These are phyloP conservation scores for Tolypocladium ophioglossoides DNA, from an alignment of 2,329 filamentous ascomycete species.

Conservation along the genomic window DNA sequence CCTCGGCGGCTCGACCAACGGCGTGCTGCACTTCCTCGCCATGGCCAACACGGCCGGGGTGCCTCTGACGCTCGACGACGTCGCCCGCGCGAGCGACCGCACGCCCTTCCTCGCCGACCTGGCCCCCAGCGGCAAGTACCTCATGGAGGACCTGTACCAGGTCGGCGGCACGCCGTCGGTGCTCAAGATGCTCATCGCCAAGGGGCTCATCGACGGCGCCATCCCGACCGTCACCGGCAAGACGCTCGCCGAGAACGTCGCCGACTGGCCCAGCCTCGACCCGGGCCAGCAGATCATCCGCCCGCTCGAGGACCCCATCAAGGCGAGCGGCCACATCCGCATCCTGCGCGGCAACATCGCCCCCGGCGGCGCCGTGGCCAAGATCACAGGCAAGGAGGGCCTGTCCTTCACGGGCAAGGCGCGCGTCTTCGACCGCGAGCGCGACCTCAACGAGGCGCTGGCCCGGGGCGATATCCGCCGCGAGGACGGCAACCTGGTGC, in stretches of 20 bases:
- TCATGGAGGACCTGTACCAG: slow-evolving; percentile 80
- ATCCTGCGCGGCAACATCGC: slow-evolving; percentile 82
- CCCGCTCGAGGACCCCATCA: slow-evolving; percentile 62
- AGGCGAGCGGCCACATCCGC: slow-evolving; percentile 75
- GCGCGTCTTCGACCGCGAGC: slow-evolving; percentile 78
- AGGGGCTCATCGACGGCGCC: slow-evolving; percentile 62
- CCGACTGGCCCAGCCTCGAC: slow-evolving; percentile 63
- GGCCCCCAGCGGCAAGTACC: slow-evolving; percentile 72
- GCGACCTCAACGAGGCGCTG: slow-evolving; percentile 65
- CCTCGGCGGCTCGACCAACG: slow-evolving; percentile 83
- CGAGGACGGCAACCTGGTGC: slow-evolving; percentile 64
- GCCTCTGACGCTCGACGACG: slow-evolving; percentile 66
- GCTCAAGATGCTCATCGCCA: slow-evolving; percentile 73
- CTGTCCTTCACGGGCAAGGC: slow-evolving; percentile 71
- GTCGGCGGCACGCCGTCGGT: slow-evolving; percentile 80
- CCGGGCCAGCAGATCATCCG: slow-evolving; percentile 82
- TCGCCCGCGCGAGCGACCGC: slow-evolving; percentile 70
- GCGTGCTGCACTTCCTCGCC: slow-evolving; percentile 78
- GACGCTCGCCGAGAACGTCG: slow-evolving; percentile 73
- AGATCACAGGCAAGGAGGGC: slow-evolving; percentile 95
- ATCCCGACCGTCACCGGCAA: slow-evolving; percentile 78
- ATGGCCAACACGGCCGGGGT: slow-evolving; percentile 83
- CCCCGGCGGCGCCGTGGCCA: slow-evolving; percentile 81
- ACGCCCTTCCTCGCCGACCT: slow-evolving; percentile 82
- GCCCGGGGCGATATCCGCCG: slow-evolving; percentile 49